Evolutionary conservation across 139 green algal genomes (phyloP).

Genomic region (Spirogloea muscicola): DNA sequence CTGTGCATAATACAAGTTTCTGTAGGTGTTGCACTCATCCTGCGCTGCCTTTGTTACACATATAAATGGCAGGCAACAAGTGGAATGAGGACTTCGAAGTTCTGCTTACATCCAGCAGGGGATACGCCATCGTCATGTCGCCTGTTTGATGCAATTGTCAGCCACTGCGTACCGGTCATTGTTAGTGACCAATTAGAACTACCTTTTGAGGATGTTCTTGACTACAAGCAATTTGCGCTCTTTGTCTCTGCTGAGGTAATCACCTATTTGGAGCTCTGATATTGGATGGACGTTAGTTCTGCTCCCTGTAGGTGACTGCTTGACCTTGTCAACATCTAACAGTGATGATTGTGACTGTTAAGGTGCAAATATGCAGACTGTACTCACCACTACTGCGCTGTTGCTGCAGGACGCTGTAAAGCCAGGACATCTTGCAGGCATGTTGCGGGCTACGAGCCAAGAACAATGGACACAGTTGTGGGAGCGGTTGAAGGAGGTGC

Average conservation of each 20-base stretch:
- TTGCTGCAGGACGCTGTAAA: too few relatives aligned
- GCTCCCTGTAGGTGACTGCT: too few relatives aligned
- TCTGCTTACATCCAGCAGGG: slow-evolving; percentile 29
- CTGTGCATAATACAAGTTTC: neutral
- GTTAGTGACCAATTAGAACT: slow-evolving; percentile 30
- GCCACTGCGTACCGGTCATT: slow-evolving; percentile 31
- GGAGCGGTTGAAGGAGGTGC: slow-evolving; percentile 36
- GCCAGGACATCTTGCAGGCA: neutral
- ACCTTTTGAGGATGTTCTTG: slow-evolving; percentile 30
- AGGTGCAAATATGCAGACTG: too few relatives aligned
- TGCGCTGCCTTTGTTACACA: too few relatives aligned
- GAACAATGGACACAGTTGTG: slow-evolving; percentile 7
- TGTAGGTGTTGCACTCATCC: too few relatives aligned
- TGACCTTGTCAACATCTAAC: too few relatives aligned
- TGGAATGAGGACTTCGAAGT: slow-evolving; percentile 18
- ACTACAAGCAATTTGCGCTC: slow-evolving; percentile 28
- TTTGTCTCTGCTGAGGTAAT: slow-evolving; percentile 15
- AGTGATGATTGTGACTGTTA: too few relatives aligned
- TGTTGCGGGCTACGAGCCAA: slow-evolving; percentile 1
- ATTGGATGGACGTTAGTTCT: too few relatives aligned
- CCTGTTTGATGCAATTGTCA: slow-evolving; percentile 34
- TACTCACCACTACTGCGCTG: too few relatives aligned
- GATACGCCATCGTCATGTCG: slow-evolving; percentile 36
- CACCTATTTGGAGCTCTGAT: too few relatives aligned
- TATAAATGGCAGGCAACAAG: too few relatives aligned